A percentile compares a stretch with the other conserved stretches of the same genome.
Evolutionary conservation across 441 rosid genomes (phyloP).

Genomic region (Syzygium syzygioides): DNA sequence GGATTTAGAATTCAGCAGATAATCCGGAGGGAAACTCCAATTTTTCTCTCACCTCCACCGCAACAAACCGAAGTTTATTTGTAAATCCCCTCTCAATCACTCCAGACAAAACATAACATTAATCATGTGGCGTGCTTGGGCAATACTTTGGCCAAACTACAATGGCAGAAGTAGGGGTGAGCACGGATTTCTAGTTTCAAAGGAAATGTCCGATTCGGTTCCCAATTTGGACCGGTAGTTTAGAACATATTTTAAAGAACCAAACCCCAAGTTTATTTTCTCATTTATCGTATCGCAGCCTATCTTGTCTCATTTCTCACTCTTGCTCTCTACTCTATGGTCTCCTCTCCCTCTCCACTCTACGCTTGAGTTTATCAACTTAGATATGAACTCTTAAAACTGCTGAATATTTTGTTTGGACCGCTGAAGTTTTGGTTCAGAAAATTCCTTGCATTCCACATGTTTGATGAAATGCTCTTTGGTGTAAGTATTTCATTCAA

Average conservation of each 20-base stretch:
- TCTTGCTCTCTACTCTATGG: not conserved
- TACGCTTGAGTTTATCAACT: not conserved
- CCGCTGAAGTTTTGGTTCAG: not conserved
- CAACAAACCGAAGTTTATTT: not conserved
- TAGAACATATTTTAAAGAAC: not conserved
- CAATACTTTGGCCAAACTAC: not conserved
- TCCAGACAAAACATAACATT: not conserved
- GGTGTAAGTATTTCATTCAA: not conserved
- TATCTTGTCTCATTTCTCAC: not conserved
- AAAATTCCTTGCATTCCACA: not conserved
- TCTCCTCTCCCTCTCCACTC: not conserved
- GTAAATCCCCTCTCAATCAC: not conserved
- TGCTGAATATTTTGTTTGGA: not conserved
- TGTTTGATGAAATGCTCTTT: not conserved
- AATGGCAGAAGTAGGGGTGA: not conserved
- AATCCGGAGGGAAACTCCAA: not conserved
- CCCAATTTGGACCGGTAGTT: not conserved
- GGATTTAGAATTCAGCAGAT: not conserved
- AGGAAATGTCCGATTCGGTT: not conserved
- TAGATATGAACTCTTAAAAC: not conserved
- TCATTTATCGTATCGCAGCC: not conserved
- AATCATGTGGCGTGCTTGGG: not conserved
- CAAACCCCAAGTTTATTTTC: not conserved
- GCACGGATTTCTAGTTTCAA: not conserved
- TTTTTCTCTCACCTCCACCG: not conserved